Base-by-base conservation (phyloP, 2,329 filamentous ascomycete species). In the Alternaria brassicae region DNA sequence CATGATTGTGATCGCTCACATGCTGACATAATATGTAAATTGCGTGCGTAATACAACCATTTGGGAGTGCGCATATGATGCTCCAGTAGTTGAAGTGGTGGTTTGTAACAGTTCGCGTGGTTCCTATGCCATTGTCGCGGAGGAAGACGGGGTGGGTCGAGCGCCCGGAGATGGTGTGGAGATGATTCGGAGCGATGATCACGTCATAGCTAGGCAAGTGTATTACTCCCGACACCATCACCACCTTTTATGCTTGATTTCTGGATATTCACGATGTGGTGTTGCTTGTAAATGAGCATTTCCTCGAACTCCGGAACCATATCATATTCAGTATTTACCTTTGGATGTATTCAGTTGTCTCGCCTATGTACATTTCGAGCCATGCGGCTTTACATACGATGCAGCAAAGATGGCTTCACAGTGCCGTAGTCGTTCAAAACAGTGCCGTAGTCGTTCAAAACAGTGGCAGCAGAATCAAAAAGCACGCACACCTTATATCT, bases 1-100 rank as follows among this genome's bases (percentile, higher is more conserved):
- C 70, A 72, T 69, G 49, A 66, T 15, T 47, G 19, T 69, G 49
- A 66, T 15, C 49, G 19, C 10, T 1, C 3, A 13, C 34, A 19
- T 34, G 70, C 68, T 72, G 66, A 75, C 72, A 72, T 73, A 71
- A 71, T 56, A 37, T 10, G 6, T 6, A 3, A 6, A 74, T 75
- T 70, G 62, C 69, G 70, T 72, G 69, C 63, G 68, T 13, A 25
- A 4, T 6, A 36, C 17, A 28, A n/a, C 6, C n/a, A 19, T 47
- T 41, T 30, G 13, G 23, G 0, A 58, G 30, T 19, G 44, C 47
- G 27, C 12, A 25, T 15, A 21, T 49, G 19, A 17, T 34, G n/a
- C 42, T n/a, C 0, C 2, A 45, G 30, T 28, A 6, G 19, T 55
- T 49, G 10, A 27, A 3, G 42, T 15, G 19, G 28, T 57, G 51